Evolutionary conservation across 1,284 basidiomycete genomes (phyloP), one percentile per base, ranked within the genome.

Genomic region (Melanopsichium pennsylvanicum): DNA sequence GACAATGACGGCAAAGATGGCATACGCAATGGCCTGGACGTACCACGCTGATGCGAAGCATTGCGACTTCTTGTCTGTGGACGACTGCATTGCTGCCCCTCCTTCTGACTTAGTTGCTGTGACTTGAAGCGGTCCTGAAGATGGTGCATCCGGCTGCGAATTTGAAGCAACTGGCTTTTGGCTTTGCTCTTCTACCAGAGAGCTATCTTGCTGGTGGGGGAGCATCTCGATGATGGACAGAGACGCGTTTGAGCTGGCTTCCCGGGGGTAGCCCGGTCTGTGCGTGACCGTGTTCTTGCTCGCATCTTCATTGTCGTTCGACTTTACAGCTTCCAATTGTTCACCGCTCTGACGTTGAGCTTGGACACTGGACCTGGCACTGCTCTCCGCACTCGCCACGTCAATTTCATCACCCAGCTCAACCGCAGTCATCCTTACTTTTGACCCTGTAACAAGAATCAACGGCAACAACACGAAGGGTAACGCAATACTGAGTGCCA

Each of bases 401-500:
- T 36, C 31, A 4, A 9, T 21, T 13, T 8, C 29, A 6, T 44
- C n/a, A n/a, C n/a, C 32, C 15, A 23, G 22, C 41, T 73, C 68
- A 2, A 32, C 21, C 8, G 64, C 61, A 16, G 48, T 58, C 71
- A 77, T 77, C 44, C 51, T 60, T 31, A 29, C 11, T 59, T 74
- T 75, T 26, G 49, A 49, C 5, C 64, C 46, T 5, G 78, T 79
- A 18, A 79, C 55, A 25, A 74, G 35, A 23, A 80, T 57, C 16
- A 80, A 60, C 0, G 78, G 78, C 36, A 76, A 44, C 18, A 70
- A 46, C 22, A 79, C 77, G 43, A 80, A 95, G 0, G 94, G 95
- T 15, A 97, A 86, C 4, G 93, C 88, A 74, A 97, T 87, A 35
- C 89, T 90, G 19, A 98, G 85, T 9, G 89, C 86, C 45, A 95